Evolutionary conservation across 257 asterid species (phyloP).

Genomic region (Catharanthus roseus): DNA sequence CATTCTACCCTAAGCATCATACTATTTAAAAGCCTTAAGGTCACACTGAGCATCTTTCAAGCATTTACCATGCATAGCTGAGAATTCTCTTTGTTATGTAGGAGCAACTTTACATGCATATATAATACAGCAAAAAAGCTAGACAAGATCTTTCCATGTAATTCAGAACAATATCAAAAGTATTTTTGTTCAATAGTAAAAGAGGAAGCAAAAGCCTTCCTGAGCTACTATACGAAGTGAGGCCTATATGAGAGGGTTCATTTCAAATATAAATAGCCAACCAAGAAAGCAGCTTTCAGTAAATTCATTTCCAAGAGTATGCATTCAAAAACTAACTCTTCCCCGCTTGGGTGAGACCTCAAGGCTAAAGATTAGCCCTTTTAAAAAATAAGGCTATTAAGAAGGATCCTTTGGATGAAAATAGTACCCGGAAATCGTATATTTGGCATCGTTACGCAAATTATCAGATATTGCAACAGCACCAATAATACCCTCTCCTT

Average conservation of each 20-base stretch:
- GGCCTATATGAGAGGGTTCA: background rate
- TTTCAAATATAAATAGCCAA: background rate
- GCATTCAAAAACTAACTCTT: background rate
- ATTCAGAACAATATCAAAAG: background rate
- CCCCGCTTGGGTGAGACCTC: background rate
- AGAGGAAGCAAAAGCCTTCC: background rate
- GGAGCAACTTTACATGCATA: background rate
- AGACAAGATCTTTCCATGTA: background rate
- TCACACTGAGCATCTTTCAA: background rate
- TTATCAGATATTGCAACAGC: slow-evolving; percentile 86
- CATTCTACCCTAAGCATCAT: background rate
- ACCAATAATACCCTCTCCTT: slow-evolving; percentile 92
- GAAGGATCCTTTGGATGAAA: background rate
- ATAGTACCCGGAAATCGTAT: slow-evolving; percentile 60
- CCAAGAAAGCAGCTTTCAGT: no score
- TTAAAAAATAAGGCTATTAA: background rate
- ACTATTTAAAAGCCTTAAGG: background rate
- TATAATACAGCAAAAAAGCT: no score
- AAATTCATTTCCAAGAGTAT: background rate
- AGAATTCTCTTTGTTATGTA: background rate
- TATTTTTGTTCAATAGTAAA: no score
- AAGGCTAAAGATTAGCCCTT: background rate
- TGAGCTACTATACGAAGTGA: background rate
- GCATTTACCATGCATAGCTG: background rate
- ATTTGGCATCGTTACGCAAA: slow-evolving; percentile 71